Conservation (phyloP, 2,329 filamentous ascomycete genomes). For the Dichotomopilus funicola region DNA sequence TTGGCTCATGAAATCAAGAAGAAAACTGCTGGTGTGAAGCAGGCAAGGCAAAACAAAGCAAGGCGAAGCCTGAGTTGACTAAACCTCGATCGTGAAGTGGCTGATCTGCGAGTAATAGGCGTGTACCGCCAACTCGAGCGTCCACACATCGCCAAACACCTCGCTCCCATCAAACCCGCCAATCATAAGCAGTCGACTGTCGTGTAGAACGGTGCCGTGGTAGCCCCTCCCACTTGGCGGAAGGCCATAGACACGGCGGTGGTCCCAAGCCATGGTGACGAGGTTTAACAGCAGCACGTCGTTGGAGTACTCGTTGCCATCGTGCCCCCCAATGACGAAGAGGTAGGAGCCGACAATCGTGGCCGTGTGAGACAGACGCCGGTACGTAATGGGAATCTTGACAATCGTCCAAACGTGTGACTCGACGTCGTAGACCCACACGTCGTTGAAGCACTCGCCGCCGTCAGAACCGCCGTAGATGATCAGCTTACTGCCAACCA, state of each 20-base stretch:
- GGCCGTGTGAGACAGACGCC: conserved; percentile 60
- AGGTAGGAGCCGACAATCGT: conserved; percentile 65
- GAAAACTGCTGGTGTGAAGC: background rate
- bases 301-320: conserved; percentile 63
- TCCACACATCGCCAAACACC: conserved; percentile 62
- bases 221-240: conserved; percentile 59
- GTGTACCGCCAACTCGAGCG: conserved; percentile 62
- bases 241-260: conserved; percentile 56
- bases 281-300: conserved; percentile 63
- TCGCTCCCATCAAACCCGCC: conserved; percentile 63
- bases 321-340: conserved; percentile 64
- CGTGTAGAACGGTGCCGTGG: conserved; percentile 59
- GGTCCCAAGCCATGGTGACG: conserved; percentile 69
- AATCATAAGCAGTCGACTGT: conserved; percentile 57
- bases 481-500: conserved; percentile 66
- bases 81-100: conserved; percentile 65
- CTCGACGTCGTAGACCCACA: conserved; percentile 67
- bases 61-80: conserved; percentile 2
- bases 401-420: conserved; percentile 53
- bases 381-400: conserved; percentile 53
- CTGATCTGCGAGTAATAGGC: conserved; percentile 69
- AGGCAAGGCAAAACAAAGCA: background rate
- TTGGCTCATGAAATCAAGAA: too few species aligned
- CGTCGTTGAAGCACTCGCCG: conserved; percentile 65
- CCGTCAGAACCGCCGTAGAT: conserved; percentile 65